Percentiles rank a stretch among this genome's conserved stretches.
phyloP scores from a whole-genome alignment of 352 stramenopile species.

The Discostella stelligera region DNA sequence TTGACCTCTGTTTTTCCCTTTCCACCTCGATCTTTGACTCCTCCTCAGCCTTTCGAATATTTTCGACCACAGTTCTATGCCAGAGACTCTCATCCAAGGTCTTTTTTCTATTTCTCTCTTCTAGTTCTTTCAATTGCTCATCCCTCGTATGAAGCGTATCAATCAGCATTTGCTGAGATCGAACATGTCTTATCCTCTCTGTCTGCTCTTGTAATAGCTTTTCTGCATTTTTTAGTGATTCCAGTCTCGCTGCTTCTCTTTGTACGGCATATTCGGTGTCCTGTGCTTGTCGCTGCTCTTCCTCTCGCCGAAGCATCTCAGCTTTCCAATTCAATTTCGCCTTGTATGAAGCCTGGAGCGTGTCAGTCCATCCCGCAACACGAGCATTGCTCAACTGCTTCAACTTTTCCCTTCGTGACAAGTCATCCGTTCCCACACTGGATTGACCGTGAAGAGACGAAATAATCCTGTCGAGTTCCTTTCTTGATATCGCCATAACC shows the following conservation, averaged over 20 bases:
- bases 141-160: slow-evolving; percentile 45
- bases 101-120: slow-evolving; percentile 26
- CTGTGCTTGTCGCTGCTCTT: slow-evolving; percentile 35
- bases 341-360: slow-evolving; percentile 37
- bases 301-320: slow-evolving; percentile 45
- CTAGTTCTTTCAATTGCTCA: slow-evolving; percentile 37
- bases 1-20: slow-evolving; percentile 29
- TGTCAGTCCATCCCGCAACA: slow-evolving; percentile 51
- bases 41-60: slow-evolving; percentile 44
- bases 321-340: slow-evolving; percentile 55
- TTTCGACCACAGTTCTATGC: slow-evolving; percentile 40
- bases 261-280: slow-evolving; percentile 42
- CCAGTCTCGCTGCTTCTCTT: slow-evolving; percentile 18
- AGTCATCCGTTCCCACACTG: slow-evolving; percentile 9
- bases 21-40: slow-evolving; percentile 37
- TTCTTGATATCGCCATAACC: slow-evolving; percentile 31
- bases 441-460: slow-evolving; percentile 29
- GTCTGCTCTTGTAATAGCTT: slow-evolving; percentile 40
- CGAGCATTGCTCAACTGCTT: slow-evolving; percentile 51
- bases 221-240: slow-evolving; percentile 38
- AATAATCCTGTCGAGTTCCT: slow-evolving; percentile 42
- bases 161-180: slow-evolving; percentile 46
- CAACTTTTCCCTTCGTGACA: slow-evolving; percentile 31
- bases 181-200: slow-evolving; percentile 47
- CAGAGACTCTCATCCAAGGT: slow-evolving; percentile 37